Evolutionary conservation across 257 asterid genomes (phyloP), one percentile per base, ranked within the genome.

Genomic region (Jacaranda copaia): DNA sequence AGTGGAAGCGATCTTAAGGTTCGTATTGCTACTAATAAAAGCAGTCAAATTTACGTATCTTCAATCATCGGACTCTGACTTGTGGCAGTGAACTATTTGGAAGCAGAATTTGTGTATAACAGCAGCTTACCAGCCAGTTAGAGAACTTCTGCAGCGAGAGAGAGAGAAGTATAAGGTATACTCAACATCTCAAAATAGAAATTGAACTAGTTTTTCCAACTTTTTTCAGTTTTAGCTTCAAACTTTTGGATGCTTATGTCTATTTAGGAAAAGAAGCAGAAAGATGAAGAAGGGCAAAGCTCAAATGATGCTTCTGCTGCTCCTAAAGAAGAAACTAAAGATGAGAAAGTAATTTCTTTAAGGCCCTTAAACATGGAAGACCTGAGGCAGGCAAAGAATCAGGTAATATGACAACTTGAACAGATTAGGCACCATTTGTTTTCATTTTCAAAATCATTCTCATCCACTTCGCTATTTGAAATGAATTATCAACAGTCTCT

Each of bases 1-100:
- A 90, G 90, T 72, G 97, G 98, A 84, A 93, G 98, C 70, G 98
- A 94, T 88, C 96, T 94, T 10, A 94, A 94, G 98, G 98, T 93
- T 68, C 46, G 90, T 57, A 42, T 32, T 77, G 25, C 71, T 57
- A 45, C 68, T 15, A 55, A 25, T 64, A 46, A 52, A 42, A 45
- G 60, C 16, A n/a, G 5, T 70, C 63, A 63, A 15, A 11, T 68
- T 3, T 48, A 39, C 62, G 19, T 49, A 25, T 25, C 32, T 73
- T 49, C 7, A 2, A 61, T 58, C 8, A 73, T 62, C 65, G 38
- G 75, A 40, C 72, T 58, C 78, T 84, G 60, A 86, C 84, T 81
- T 63, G 56, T 68, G 73, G 46, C 68, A 15, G 25, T 72, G 15
- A 72, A 42, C 6, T 56, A 72, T 12, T 68, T 79, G 85, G 68